Evolutionary conservation across 2,329 filamentous ascomycete genomes (phyloP).

Genomic region (Hawksworthiomyces lignivorus): DNA sequence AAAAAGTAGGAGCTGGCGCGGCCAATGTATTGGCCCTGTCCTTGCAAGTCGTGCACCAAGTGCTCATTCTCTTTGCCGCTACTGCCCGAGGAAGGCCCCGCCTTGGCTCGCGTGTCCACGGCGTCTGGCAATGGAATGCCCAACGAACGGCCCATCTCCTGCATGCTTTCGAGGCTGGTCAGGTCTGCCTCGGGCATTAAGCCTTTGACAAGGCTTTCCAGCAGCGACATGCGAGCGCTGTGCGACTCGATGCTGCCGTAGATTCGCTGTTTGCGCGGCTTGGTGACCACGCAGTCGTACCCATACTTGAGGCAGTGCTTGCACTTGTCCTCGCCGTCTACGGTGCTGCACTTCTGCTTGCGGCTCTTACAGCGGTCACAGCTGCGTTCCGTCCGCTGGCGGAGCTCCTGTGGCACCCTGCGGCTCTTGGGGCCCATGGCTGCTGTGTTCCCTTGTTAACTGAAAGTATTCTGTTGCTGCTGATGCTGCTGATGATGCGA

Average conservation of each 20-base stretch:
- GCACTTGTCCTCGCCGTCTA: conserved; percentile 28
- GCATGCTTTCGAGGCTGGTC: conserved; percentile 32
- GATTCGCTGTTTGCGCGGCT: conserved; percentile 33
- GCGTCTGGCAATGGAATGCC: conserved; percentile 29
- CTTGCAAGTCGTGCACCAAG: conserved; percentile 33
- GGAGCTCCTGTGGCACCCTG: conserved; percentile 32
- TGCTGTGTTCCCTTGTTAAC: not conserved
- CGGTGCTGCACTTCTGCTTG: conserved; percentile 35
- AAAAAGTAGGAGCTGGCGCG: conserved; percentile 33
- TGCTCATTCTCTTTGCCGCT: conserved; percentile 21
- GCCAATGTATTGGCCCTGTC: conserved; percentile 36
- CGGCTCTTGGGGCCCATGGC: conserved; percentile 13
- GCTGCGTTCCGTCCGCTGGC: conserved; percentile 34
- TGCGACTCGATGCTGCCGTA: conserved; percentile 33
- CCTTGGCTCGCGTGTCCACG: conserved; percentile 13
- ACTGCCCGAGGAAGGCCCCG: conserved; percentile 3
- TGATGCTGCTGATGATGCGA: too few relatives aligned
- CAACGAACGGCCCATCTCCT: conserved; percentile 27
- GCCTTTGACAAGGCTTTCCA: conserved; percentile 35
- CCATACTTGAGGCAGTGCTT: conserved; percentile 31
- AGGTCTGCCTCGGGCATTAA: conserved; percentile 34
- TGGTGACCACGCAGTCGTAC: conserved; percentile 32
- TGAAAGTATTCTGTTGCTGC: too few relatives aligned
- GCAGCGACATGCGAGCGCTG: conserved; percentile 28
- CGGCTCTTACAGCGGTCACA: conserved; percentile 37